Conservation (phyloP, 768 basidiomycete species). For the Paxillus ammoniavirescens region DNA sequence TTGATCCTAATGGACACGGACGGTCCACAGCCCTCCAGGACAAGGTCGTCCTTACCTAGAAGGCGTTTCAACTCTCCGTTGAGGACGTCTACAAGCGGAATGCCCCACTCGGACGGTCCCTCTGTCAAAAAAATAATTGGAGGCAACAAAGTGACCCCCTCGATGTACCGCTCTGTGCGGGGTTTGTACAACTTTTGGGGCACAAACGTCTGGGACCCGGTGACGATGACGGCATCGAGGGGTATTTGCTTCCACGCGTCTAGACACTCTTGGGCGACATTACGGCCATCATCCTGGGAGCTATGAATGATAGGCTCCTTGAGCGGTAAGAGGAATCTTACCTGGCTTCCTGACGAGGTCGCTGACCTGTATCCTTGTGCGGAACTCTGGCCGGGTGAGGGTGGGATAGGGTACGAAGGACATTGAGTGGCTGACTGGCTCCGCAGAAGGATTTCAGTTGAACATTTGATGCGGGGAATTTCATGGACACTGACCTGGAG, state of each 20-base stretch:
- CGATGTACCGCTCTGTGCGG: constrained; percentile 70
- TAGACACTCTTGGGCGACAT: constrained; percentile 14
- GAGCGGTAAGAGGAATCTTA: not conserved
- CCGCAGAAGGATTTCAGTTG: not conserved
- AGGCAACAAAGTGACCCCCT: constrained; percentile 56
- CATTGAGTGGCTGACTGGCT: not conserved
- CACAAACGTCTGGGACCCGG: constrained; percentile 45
- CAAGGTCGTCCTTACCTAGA: constrained; percentile 51
- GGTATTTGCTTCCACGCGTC: constrained; percentile 12
- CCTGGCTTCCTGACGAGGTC: not conserved
- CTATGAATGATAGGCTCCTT: not conserved
- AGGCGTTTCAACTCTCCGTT: constrained; percentile 55
- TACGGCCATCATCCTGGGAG: not conserved
- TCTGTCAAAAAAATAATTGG: constrained; percentile 62
- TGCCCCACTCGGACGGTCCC: constrained; percentile 55
- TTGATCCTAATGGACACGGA: constrained; percentile 73
- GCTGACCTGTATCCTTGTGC: not conserved
- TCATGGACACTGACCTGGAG: not conserved
- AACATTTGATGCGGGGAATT: not conserved
- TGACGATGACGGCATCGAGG: constrained; percentile 18
- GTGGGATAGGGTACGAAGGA: not conserved
- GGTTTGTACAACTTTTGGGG: constrained; percentile 71
- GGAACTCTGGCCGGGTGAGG: not conserved
- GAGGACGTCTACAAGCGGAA: constrained; percentile 57
- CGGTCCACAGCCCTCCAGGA: constrained; percentile 66